Evolutionary conservation across 2,329 filamentous ascomycete genomes (phyloP), one percentile per base, ranked within the genome.

Genomic region (Alternaria panax): DNA sequence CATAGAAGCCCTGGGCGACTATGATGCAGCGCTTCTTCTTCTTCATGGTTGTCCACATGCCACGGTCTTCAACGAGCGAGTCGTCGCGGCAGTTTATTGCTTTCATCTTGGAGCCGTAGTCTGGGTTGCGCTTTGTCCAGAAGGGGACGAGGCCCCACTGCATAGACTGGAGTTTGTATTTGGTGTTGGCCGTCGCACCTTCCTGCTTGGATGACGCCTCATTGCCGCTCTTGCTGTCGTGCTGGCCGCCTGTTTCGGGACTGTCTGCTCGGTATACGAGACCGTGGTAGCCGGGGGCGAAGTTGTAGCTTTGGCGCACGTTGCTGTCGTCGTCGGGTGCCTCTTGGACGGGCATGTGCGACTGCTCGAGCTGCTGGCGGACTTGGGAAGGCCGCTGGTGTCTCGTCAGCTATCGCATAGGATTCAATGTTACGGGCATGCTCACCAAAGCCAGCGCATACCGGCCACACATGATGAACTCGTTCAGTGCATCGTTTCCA

Each of bases 41-140:
- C 80, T 97, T 97, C 91, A 98, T 96, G 1, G 86, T 88, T 41
- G 87, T 90, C 95, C 95, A 98, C 88, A 98, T 91, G 11, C 93
- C 93, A 5, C 88, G 86, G 8, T 90, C 85, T 9, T 89, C 86
- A 6, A 87, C 83, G 20, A 98, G 82, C 1, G 92, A 95, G 78
- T 98, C 94, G 72, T 94, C 92, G 3, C 94, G 89, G 76, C 94
- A 98, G 79, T 99, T 98, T 78, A 98, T 98, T 0, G 93, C 97
- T 73, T 90, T 92, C 83, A 96, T 85, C 77, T 92, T 84, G 1
- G 88, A 88, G 25, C 86, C 84, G 71, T 95, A 94, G 72, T 92
- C 88, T 0, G 92, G 92, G 52, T 88, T 88, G 12, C 90, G 85
- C 80, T 94, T 96, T 4, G 92, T 96, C 94, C 94, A 98, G 78